Evolutionary conservation across 257 asterid species (phyloP), one percentile per base, ranked within the genome.

Genomic region (Ilex asprella): DNA sequence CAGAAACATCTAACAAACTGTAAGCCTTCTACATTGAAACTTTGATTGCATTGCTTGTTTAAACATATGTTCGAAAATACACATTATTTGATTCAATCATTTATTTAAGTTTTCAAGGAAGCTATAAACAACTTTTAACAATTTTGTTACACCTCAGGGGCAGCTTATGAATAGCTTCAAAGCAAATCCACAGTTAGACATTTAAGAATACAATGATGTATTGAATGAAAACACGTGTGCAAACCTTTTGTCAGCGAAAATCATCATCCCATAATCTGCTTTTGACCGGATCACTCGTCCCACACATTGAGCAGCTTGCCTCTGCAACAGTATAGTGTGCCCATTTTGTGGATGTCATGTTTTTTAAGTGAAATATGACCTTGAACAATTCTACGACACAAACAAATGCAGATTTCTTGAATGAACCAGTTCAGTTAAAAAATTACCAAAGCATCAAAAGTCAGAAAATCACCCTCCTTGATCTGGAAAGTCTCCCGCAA

Each of bases 251-350:
- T 89, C 99, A 46, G 97, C 99, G 77, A 92, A 92, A 56, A 92
- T 89, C 99, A 92, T 92, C 99, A 92, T 92, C 70, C 99, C 99
- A 69, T 92, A 92, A 82, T 92, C 99, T 64, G 99, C 97, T 78
- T 92, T 92, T 10, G 99, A 92, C 68, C 99, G 88, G 67, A 92
- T 92, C 69, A 92, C 95, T 73, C 99, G 94, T 39, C 99, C 99
- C 46, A 92, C 99, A 59, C 99, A 92, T 74, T 93, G 97, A 61
- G 99, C 97, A 79, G 97, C 97, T 89, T 89, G 99, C 65, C 99
- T 89, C 99, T 92, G 85, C 29, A 55, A 27, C 68, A 47, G 59
- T 2, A 65, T 13, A 39, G 31, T 56, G 50, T 6, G 5, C 10
- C 11, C 30, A 14, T 16, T 15, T 14, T 0, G 27, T 53, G 11